Conservation (phyloP, 768 basidiomycete genomes). For the Mrakia gelida region DNA sequence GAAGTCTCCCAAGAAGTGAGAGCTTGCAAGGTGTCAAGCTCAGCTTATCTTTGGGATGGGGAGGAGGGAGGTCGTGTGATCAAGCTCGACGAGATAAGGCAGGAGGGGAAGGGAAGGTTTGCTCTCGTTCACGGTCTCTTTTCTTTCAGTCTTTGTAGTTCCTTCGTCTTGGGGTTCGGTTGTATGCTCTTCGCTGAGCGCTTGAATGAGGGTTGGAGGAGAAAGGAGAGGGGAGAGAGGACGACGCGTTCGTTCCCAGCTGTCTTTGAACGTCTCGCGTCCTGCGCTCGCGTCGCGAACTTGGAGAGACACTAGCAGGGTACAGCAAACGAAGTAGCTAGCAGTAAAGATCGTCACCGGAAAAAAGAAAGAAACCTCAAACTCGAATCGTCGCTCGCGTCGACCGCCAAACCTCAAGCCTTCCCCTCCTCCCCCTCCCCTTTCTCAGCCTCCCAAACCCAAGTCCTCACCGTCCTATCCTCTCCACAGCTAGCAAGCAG, state of each 20-base stretch:
- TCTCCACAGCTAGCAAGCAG: constrained; percentile 18
- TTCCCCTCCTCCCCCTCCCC: not conserved
- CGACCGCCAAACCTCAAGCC: not conserved
- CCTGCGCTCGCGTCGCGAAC: too few relatives aligned
- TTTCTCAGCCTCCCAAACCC: constrained; percentile 20
- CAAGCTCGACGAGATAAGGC: not conserved
- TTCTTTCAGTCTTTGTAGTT: too few relatives aligned
- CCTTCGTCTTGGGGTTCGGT: not conserved
- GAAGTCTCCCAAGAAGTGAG: not conserved
- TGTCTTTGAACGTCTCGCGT: too few relatives aligned
- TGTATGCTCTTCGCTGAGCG: not conserved
- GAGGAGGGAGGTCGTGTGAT: not conserved
- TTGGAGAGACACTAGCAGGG: too few relatives aligned
- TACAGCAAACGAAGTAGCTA: too few relatives aligned
- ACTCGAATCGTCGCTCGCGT: too few relatives aligned
- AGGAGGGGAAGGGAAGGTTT: not conserved
- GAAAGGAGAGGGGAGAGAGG: too few relatives aligned
- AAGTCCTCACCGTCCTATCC: constrained; percentile 26
- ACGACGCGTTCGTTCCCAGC: too few relatives aligned
- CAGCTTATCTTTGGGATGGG: not conserved
- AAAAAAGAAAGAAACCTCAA: too few relatives aligned
- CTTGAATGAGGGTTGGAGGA: not conserved
- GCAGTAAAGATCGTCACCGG: too few relatives aligned
- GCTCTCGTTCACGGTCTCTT: too few relatives aligned
- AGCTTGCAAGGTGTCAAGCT: too few relatives aligned